Base-by-base conservation (phyloP, 805 yeast species). In the Saturnispora diversa region DNA sequence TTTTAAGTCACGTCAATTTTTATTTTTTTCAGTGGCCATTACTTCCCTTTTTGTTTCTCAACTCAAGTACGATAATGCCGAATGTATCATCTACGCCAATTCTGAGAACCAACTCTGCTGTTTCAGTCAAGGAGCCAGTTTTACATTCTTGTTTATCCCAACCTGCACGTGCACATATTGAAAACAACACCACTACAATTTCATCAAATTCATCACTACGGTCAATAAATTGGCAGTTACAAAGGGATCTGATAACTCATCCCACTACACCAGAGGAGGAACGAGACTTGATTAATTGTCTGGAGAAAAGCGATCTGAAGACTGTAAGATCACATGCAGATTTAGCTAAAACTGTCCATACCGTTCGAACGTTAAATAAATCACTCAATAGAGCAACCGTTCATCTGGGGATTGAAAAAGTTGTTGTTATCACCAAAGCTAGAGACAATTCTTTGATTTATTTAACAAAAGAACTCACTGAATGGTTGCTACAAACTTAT, bases 361-460 rank as follows among this genome's bases (percentile, higher is more conserved):
- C 86, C 3, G 88, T 84, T 6, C 68, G 92, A 34, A 69, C 78
- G 65, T 64, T 84, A 44, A 81, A 84, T n/a, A 78, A 77, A 46
- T 80, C 80, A 56, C 61, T 84, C 28, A 69, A 77, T 39, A 75
- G 75, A 48, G 84, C 88, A 3, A 80, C 83, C 4, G 77, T 86
- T 21, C 78, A 77, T 50, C 59, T 86, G 16, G 79, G 80, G 41
- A 77, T 83, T 15, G 70, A 72, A 33, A 75, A 84, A 13, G 75
- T 86, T 15, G 70, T 86, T 76, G 75, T 86, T 11, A 87, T 87
- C 15, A 86, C 95, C n/a, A 86, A 86, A 58, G 92, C 94, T 1
- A 69, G 94, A 40, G 96, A 87, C 56, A 79, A 82, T 50, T 77
- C 86, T 6, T 63, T 87, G 39, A 76, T 83, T 6, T 78, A 75